Evolutionary conservation across 805 yeast genomes (phyloP).

Genomic region (Teunomyces stri): DNA sequence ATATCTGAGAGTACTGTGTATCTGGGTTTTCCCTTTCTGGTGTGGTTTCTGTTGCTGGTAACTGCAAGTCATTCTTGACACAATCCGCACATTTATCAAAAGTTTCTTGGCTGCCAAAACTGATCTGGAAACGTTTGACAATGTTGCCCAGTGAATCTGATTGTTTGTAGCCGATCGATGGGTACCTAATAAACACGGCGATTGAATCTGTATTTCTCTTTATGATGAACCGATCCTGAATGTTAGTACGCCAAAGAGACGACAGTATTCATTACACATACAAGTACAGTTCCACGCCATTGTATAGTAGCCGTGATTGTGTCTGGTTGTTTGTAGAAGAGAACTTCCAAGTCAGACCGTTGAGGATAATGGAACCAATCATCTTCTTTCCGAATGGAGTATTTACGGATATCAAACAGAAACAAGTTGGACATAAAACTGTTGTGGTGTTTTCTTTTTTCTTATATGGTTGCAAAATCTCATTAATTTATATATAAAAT

Average conservation of each 20-base stretch:
- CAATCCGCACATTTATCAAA: conserved; percentile 11
- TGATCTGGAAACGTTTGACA: conserved; percentile 27
- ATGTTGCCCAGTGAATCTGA: conserved; percentile 17
- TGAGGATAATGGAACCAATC: conserved; percentile 34
- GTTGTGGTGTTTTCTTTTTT: not conserved
- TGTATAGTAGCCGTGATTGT: conserved; percentile 8
- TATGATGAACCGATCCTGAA: conserved; percentile 10
- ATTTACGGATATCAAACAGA: conserved; percentile 8
- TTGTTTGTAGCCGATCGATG: conserved; percentile 30
- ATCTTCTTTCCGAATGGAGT: conserved; percentile 3
- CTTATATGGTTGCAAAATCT: conserved; percentile 5
- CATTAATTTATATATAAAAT: not conserved
- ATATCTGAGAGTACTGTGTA: not conserved
- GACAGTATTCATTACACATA: conserved; percentile 8
- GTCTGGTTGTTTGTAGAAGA: conserved; percentile 10
- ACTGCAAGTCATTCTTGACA: conserved; percentile 5
- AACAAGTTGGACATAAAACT: not conserved
- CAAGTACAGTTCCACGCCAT: conserved; percentile 22
- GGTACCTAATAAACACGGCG: conserved; percentile 20
- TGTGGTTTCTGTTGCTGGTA: conserved; percentile 3
- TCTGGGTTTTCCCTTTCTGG: not conserved
- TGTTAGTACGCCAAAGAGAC: conserved; percentile 8
- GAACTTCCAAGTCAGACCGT: conserved; percentile 20
- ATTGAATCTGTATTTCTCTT: conserved; percentile 7
- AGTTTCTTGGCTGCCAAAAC: conserved; percentile 14